phyloP scores from a whole-genome alignment of 441 rosid genomes.

The Populus hybrid region DNA sequence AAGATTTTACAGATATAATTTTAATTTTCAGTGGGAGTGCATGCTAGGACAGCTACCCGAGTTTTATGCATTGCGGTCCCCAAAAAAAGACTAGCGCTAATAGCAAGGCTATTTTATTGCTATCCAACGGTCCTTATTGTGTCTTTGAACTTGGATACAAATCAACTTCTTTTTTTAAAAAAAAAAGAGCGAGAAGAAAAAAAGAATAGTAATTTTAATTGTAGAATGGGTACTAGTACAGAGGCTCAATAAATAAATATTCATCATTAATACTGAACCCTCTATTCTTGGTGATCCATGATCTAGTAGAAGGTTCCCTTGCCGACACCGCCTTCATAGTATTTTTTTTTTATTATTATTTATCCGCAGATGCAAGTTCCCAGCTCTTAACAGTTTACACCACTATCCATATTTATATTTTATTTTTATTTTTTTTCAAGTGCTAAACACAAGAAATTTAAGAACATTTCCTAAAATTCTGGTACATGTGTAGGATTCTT shows the following conservation, averaged over 20 bases:
- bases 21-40: too few relatives aligned
- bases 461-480: conserved; percentile 23
- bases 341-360: background rate
- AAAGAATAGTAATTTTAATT: background rate
- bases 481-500: conserved; percentile 1
- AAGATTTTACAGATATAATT: too few relatives aligned
- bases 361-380: background rate
- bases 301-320: conserved; percentile 6
- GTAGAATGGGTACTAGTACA: background rate
- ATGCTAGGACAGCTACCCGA: too few relatives aligned
- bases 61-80: too few relatives aligned
- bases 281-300: background rate
- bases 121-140: too few relatives aligned
- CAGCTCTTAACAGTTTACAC: background rate
- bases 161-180: background rate
- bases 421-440: conserved; percentile 9
- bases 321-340: conserved; percentile 25
- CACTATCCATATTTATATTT: too few relatives aligned
- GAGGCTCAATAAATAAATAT: background rate
- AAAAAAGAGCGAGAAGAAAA: background rate
- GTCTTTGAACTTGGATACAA: background rate
- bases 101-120: too few relatives aligned
- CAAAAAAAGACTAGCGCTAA: too few relatives aligned
- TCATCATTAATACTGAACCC: conserved; percentile 10
- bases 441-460: conserved; percentile 23